These are phyloP conservation scores for Bruguiera hainesii DNA, from an alignment of 441 rosid species.

Conservation along the genomic window DNA sequence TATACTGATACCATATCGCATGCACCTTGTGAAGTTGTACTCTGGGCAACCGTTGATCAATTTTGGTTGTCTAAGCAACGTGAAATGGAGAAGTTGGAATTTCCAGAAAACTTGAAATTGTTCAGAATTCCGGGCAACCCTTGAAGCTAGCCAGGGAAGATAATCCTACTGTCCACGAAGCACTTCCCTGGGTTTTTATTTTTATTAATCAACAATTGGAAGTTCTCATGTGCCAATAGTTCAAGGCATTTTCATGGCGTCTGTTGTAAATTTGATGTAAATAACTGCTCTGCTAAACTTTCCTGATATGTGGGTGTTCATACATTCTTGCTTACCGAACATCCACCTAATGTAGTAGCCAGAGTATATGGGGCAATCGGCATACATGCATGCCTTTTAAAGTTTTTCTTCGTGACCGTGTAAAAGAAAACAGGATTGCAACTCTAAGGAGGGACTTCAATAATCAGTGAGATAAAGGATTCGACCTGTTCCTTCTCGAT, in stretches of 20 bases:
- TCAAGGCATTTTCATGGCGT: constrained; percentile 6
- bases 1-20: constrained; percentile 74
- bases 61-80: constrained; percentile 60
- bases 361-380: no score
- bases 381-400: no score
- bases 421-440: no score
- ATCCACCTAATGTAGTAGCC: no score
- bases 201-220: not conserved
- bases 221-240: not conserved
- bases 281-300: constrained; percentile 7
- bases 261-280: constrained; percentile 21
- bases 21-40: constrained; percentile 56
- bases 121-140: not conserved
- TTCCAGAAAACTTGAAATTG: constrained; percentile 44
- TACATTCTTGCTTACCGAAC: no score
- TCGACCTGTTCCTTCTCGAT: no score
- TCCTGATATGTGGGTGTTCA: not conserved
- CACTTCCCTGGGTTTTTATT: not conserved
- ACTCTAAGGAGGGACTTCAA: no score
- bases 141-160: no score
- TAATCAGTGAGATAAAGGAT: no score
- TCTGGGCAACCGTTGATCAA: constrained; percentile 46
- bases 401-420: no score
- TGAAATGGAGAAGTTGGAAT: constrained; percentile 52
- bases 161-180: no score